phyloP scores from a whole-genome alignment of 2,329 filamentous ascomycete species.

The Penicillium thymicola region DNA sequence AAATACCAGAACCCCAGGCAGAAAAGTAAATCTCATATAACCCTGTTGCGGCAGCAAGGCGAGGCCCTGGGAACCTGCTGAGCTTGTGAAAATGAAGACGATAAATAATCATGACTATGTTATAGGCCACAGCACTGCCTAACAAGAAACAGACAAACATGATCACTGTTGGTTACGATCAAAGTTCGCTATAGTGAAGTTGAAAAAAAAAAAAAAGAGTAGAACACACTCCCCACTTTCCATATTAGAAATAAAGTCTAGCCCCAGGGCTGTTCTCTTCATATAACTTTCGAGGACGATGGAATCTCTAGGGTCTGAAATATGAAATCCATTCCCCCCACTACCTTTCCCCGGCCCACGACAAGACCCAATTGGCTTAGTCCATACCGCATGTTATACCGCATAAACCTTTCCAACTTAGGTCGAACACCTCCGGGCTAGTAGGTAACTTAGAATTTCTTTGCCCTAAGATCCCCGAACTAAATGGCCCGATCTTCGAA shows the following conservation, averaged over 20 bases:
- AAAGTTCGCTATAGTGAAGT: background rate
- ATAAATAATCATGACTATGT: conserved; percentile 18
- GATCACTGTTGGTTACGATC: background rate
- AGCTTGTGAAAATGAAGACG: conserved; percentile 24
- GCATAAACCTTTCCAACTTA: background rate
- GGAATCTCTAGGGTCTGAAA: background rate
- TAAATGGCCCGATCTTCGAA: background rate
- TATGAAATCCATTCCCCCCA: background rate
- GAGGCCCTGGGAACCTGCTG: conserved; percentile 21
- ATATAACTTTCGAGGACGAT: background rate
- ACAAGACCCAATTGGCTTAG: background rate
- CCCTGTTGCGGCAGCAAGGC: conserved; percentile 19
- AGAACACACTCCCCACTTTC: background rate
- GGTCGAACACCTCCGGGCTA: background rate
- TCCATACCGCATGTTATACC: conserved; percentile 4
- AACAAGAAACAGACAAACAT: conserved; percentile 22
- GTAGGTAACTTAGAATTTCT: background rate
- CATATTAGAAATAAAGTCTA: background rate
- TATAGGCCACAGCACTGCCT: conserved; percentile 22
- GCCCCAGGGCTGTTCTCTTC: background rate
- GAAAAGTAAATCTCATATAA: conserved; percentile 23
- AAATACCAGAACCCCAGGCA: conserved; percentile 12
- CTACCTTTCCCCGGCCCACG: background rate
- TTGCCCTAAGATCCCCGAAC: no score
- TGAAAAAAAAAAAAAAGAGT: background rate